phyloP scores from a whole-genome alignment of 129 eudicot genomes.

The Flaveria trinervia region DNA sequence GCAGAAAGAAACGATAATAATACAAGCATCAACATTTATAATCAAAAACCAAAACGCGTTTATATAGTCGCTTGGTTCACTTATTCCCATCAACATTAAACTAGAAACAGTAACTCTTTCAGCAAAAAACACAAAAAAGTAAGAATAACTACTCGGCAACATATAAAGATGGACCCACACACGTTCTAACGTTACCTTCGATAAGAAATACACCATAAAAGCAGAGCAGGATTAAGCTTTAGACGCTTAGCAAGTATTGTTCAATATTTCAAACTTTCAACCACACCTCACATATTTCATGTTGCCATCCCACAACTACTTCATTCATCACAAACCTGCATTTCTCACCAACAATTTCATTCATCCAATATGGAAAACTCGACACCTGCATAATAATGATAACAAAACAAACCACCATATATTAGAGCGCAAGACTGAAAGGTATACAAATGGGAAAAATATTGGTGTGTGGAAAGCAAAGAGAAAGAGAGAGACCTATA shows the following conservation, averaged over 20 bases:
- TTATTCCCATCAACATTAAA: constrained; percentile 25
- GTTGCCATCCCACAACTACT: constrained; percentile 24
- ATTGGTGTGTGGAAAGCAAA: neutral
- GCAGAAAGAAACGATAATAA: neutral
- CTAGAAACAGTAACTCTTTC: neutral
- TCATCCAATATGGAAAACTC: constrained; percentile 60
- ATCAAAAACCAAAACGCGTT: neutral
- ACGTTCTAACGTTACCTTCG: constrained; percentile 15
- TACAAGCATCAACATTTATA: neutral
- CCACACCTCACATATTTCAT: constrained; percentile 17
- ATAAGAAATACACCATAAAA: constrained; percentile 23
- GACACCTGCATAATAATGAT: constrained; percentile 54
- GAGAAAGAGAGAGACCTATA: constrained; percentile 59
- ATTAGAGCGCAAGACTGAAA: neutral
- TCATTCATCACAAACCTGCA: constrained; percentile 38
- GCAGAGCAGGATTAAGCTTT: constrained; percentile 23
- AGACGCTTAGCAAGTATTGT: constrained; percentile 29
- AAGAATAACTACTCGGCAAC: constrained; percentile 9
- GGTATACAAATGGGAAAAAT: neutral
- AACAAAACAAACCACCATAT: neutral
- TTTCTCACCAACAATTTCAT: constrained; percentile 42
- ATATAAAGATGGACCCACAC: constrained; percentile 11
- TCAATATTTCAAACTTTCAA: constrained; percentile 23
- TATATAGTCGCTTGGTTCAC: neutral
- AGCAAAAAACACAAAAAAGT: neutral